Base-by-base conservation (phyloP, 2,329 filamentous ascomycete species). In the Neofusicoccum parvum region DNA sequence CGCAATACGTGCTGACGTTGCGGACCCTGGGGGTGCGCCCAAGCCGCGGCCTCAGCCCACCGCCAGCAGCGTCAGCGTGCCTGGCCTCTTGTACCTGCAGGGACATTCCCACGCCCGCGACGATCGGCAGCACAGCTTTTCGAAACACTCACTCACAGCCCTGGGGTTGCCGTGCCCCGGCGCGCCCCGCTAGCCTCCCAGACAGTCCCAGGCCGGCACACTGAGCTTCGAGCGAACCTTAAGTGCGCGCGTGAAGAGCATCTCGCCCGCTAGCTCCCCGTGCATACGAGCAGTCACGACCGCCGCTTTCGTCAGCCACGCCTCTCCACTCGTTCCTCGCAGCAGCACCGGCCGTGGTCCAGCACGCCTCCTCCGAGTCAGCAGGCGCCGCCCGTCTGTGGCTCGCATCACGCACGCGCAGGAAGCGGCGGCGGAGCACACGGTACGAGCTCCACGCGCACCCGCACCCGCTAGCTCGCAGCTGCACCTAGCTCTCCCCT, bases 351-450 rank as follows among this genome's bases (percentile, higher is more conserved):
- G 43, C 56, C 56, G 17, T 48, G 39, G 36, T 20, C 36, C 12
- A 32, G 32, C 50, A 15, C 51, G 51, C 51, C 34, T 15, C 9
- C 54, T 32, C 37, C 56, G 56, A 60, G 41, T 60, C 56, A 60
- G 56, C 56, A 46, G 56, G 56, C 32, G 27, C 43, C 43, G 43
- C n/a, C 27, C 23, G 56, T 48, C 43, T 32, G 27, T 32, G 27
- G 5, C 27, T 37, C 56, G 32, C 56, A 34, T n/a, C 41, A 20
- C 56, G 41, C 56, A 48, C 56, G 56, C 56, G 27, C 56, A 60
- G 43, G 56, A 59, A 60, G 56, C 56, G 41, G 56, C 56, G 54
- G 17, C 53, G 20, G 39, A 58, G 53, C 54, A 59, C 15, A 59
- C 39, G 54, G 27, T 59, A 58, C 14, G 39, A 59, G 54, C 54